phyloP scores from a whole-genome alignment of 108 stramenopile genomes.

The Conticribra guillardii region DNA sequence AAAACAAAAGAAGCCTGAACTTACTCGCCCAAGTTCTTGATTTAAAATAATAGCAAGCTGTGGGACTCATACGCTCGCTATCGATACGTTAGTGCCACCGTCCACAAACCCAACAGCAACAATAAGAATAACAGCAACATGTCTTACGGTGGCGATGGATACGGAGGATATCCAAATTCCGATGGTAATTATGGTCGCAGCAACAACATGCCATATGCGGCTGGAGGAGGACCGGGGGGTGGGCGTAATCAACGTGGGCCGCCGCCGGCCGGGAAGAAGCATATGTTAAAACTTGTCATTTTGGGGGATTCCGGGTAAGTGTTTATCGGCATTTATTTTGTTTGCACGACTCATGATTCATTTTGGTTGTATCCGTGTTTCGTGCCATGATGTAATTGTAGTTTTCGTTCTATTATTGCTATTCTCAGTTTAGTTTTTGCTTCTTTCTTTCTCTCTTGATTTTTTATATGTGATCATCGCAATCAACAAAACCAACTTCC shows the following conservation, averaged over 20 bases:
- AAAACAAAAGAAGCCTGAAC: too few relatives aligned
- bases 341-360: too few relatives aligned
- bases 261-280: too few relatives aligned
- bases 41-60: too few relatives aligned
- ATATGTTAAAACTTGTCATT: slow-evolving; percentile 94
- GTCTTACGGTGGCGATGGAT: slow-evolving; percentile 21
- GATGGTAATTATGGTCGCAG: slow-evolving; percentile 12
- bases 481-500: too few relatives aligned
- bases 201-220: slow-evolving; percentile 16
- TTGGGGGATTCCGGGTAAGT: slow-evolving; percentile 94
- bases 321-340: neutral
- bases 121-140: slow-evolving; percentile 10
- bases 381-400: too few relatives aligned
- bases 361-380: too few relatives aligned
- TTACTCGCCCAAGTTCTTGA: too few relatives aligned
- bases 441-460: too few relatives aligned
- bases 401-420: too few relatives aligned
- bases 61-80: slow-evolving; percentile 19
- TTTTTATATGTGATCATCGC: too few relatives aligned
- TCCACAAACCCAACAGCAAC: neutral
- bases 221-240: slow-evolving; percentile 23
- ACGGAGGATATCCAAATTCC: slow-evolving; percentile 2
- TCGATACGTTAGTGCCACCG: slow-evolving; percentile 4
- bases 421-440: too few relatives aligned
- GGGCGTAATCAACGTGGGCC: slow-evolving; percentile 42